Conservation (phyloP, 2,329 filamentous ascomycete species). For the Zymoseptoria pseudotritici region DNA sequence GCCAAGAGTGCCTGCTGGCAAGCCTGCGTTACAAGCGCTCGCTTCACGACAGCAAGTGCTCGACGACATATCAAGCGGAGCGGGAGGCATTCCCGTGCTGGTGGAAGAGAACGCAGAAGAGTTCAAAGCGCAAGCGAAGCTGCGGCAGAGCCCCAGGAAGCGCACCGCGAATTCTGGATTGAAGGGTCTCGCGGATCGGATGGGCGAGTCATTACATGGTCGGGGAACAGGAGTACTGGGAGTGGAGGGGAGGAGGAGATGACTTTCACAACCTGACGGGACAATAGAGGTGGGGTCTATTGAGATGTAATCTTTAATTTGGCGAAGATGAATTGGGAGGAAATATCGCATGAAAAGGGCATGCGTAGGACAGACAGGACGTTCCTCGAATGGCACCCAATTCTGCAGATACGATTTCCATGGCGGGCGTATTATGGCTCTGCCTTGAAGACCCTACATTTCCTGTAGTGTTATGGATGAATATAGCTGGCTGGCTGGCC, state of each 20-base stretch:
- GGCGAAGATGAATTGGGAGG: neutral
- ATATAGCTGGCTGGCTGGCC: neutral
- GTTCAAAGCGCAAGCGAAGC: conserved; percentile 21
- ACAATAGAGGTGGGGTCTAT: neutral
- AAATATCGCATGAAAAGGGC: neutral
- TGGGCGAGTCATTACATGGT: conserved; percentile 41
- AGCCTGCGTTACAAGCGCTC: conserved; percentile 33
- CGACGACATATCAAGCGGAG: conserved; percentile 26
- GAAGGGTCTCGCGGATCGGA: conserved; percentile 39
- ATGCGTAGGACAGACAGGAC: neutral
- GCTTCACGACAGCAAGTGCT: conserved; percentile 36
- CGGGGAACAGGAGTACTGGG: conserved; percentile 40
- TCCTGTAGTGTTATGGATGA: neutral
- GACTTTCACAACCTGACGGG: conserved; percentile 1
- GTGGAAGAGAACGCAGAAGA: conserved; percentile 37
- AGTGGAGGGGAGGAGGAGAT: conserved; percentile 31
- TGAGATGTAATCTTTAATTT: neutral
- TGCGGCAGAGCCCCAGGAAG: conserved; percentile 37
- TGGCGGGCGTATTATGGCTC: neutral
- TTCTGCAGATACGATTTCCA: neutral
- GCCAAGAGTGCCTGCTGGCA: conserved; percentile 28
- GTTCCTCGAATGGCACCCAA: neutral
- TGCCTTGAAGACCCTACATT: neutral
- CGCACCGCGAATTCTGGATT: conserved; percentile 33
- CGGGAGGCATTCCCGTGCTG: conserved; percentile 32